phyloP scores from a whole-genome alignment of 306 rosid species.

The Prunus campanulata region DNA sequence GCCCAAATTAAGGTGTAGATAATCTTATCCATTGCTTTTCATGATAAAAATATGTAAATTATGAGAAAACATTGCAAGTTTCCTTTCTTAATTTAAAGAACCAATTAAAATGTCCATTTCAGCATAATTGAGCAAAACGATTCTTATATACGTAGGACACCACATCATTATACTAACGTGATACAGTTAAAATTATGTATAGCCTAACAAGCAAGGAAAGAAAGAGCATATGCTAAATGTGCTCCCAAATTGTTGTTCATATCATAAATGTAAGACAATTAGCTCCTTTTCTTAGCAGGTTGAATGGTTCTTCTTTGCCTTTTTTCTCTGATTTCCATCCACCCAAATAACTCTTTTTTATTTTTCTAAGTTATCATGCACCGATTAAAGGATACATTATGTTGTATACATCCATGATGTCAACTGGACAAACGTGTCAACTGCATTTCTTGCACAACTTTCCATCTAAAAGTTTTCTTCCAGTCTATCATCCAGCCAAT shows the following conservation, averaged over 20 bases:
- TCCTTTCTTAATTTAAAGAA: no score
- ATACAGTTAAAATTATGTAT: no score
- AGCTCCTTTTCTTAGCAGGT: background rate
- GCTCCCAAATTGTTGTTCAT: background rate
- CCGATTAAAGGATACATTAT: background rate
- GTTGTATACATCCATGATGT: background rate
- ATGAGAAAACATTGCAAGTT: no score
- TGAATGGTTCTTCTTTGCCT: background rate
- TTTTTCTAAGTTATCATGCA: background rate
- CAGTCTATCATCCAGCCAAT: constrained; percentile 25
- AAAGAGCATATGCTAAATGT: background rate
- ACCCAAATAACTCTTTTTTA: background rate
- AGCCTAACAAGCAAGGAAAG: no score
- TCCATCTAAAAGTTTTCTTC: constrained; percentile 2
- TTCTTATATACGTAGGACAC: no score
- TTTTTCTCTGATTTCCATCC: background rate
- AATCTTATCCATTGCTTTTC: background rate
- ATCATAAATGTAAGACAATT: no score
- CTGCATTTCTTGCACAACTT: constrained; percentile 15
- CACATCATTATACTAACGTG: no score
- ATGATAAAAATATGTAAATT: no score
- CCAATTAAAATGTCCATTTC: no score
- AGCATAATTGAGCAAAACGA: no score
- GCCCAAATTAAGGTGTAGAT: background rate
- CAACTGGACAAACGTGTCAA: background rate